Conservation (phyloP, 176 grass and related monocot genomes). For the Hordeum marinum region DNA sequence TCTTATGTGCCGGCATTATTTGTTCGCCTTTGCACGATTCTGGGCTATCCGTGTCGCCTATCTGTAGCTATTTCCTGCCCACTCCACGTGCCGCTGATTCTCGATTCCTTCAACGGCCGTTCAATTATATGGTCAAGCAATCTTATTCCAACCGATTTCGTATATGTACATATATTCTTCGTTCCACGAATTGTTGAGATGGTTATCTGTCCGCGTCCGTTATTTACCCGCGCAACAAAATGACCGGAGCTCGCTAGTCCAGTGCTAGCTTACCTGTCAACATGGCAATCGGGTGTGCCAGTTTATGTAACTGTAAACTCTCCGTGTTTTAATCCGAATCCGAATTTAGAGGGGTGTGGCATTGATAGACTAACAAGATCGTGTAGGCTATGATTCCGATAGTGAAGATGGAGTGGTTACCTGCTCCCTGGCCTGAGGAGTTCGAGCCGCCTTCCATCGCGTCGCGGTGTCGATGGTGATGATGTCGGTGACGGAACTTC, state of each 20-base stretch:
- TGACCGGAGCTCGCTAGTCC: not conserved
- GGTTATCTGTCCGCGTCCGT: not conserved
- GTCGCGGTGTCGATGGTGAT: no score
- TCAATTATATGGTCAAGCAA: not conserved
- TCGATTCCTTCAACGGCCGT: not conserved
- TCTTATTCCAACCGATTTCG: not conserved
- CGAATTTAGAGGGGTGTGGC: not conserved
- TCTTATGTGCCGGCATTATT: slow-evolving; percentile 4
- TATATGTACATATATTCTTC: not conserved
- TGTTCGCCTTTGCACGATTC: not conserved
- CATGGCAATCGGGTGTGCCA: not conserved
- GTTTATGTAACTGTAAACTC: not conserved
- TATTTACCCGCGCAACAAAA: not conserved
- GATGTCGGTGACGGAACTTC: no score
- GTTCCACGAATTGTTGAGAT: not conserved
- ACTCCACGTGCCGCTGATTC: not conserved
- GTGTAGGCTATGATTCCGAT: no score
- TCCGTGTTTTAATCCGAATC: not conserved
- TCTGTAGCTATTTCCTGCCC: not conserved
- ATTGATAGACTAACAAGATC: no score
- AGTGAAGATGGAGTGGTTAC: no score
- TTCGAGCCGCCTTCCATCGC: no score
- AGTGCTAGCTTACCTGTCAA: not conserved
- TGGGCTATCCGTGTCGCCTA: not conserved
- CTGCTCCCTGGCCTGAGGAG: no score